Evolutionary conservation across 345 rosid species (phyloP).

Genomic region (Microthlaspi erraticum): DNA sequence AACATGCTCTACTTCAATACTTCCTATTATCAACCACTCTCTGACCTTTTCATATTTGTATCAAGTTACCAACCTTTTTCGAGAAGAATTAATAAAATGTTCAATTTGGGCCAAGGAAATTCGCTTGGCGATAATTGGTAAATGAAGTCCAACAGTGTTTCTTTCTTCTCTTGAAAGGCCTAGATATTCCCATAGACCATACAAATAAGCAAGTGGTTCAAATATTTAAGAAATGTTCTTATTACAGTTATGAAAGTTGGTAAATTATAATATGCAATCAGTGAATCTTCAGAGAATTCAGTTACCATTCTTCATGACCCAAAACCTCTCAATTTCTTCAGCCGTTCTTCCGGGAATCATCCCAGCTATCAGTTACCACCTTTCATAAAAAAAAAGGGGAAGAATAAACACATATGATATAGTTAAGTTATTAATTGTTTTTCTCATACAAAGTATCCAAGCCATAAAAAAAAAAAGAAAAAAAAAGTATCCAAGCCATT

Average conservation of each 20-base stretch:
- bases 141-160: background rate
- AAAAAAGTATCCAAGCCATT: background rate
- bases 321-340: constrained; percentile 72
- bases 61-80: background rate
- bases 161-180: constrained; percentile 2
- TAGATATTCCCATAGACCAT: background rate
- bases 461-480: too few relatives aligned
- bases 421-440: too few relatives aligned
- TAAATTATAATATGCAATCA: constrained; percentile 8
- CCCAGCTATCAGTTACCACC: constrained; percentile 68
- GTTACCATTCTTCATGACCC: constrained; percentile 52
- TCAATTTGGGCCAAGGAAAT: background rate
- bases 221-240: background rate
- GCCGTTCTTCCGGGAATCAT: constrained; percentile 69
- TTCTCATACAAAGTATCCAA: too few relatives aligned
- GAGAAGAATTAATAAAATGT: background rate
- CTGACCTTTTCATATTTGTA: background rate
- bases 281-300: constrained; percentile 1
- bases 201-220: background rate
- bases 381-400: too few relatives aligned
- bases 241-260: background rate
- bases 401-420: too few relatives aligned
- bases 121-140: background rate
- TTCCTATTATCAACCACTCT: background rate
- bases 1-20: background rate